phyloP scores from a whole-genome alignment of 768 basidiomycete genomes.

The Mycena galopus region DNA sequence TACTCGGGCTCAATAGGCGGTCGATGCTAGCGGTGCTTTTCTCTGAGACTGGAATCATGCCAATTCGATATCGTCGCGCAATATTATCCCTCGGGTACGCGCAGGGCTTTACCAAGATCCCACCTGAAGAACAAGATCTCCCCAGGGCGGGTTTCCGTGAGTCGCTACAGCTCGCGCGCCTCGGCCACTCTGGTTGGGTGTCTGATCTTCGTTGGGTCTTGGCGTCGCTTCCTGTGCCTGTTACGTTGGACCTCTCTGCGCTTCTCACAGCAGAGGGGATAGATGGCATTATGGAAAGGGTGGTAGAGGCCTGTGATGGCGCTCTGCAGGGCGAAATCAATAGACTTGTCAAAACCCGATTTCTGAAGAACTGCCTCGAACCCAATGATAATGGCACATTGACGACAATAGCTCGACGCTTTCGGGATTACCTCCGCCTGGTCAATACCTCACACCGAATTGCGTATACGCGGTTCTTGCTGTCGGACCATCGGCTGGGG shows the following conservation, averaged over 20 bases:
- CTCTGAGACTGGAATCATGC: conserved; percentile 44
- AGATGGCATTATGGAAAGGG: neutral
- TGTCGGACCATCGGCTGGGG: conserved; percentile 13
- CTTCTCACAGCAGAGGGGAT: neutral
- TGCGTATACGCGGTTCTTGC: conserved; percentile 16
- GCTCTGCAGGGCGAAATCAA: neutral
- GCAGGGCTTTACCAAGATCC: neutral
- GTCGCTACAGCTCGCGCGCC: neutral
- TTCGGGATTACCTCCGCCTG: conserved; percentile 18
- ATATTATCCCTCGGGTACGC: conserved; percentile 38
- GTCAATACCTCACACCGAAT: conserved; percentile 14
- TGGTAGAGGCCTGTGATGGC: neutral
- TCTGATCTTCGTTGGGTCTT: neutral
- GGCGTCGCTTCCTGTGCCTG: neutral
- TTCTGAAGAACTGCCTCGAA: conserved; percentile 4
- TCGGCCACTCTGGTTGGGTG: neutral
- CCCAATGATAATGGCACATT: neutral
- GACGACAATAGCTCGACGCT: conserved; percentile 1
- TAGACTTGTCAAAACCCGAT: neutral
- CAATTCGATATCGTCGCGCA: conserved; percentile 38
- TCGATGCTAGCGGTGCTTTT: conserved; percentile 36
- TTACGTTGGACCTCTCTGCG: neutral
- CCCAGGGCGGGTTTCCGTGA: conserved; percentile 6
- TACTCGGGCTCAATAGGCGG: conserved; percentile 36
- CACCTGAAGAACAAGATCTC: neutral